Base-by-base conservation (phyloP, 179 eudicot species). In the Amaranthus tricolor region DNA sequence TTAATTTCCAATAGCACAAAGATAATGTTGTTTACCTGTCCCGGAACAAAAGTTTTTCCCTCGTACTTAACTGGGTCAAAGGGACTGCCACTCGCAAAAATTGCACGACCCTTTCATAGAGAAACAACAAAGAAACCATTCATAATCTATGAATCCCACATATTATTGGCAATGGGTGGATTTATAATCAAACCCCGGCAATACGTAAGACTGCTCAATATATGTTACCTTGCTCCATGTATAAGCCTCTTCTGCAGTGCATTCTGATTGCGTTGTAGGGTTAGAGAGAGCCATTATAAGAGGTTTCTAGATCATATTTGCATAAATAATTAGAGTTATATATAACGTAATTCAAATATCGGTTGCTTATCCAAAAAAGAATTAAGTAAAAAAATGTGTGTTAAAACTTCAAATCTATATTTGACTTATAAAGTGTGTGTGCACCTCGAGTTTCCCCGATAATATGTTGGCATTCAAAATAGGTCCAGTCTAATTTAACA, bases 81-180 rank as follows among this genome's bases (percentile, higher is more conserved):
- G 57, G 99, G 99, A 82, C 97, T 93, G 76, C 99, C 99, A 75
- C 97, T 95, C 17, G 99, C 99, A 80, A 93, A 94, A 64, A 95
- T 89, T 56, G 91, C 93, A 70, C 92, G 89, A 12, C 97, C 99
- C 99, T 95, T 70, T 59, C 5, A 66, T 67, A 24, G 7, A 53
- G 3, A 62, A 51, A 79, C 51, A 76, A 63, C n/a, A 77, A 45
- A 62, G 58, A 72, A 64, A 51, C 21, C 63, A 76, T 6, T 73
- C 60, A 48, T 64, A 47, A 70, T 10, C 45, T 51, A 47, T 13
- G 21, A 62, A 67, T 59, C 10, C 50, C 44, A 53, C 6, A 67
- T 14, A 13, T 9, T 43, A 14, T n/a, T 15, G 9, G 14, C 58
- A 15, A 31, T 48, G n/a, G 17, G 60, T 52, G 55, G 24, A 45